Evolutionary conservation across 257 asterid genomes (phyloP).

Genomic region (Solanum chilense): DNA sequence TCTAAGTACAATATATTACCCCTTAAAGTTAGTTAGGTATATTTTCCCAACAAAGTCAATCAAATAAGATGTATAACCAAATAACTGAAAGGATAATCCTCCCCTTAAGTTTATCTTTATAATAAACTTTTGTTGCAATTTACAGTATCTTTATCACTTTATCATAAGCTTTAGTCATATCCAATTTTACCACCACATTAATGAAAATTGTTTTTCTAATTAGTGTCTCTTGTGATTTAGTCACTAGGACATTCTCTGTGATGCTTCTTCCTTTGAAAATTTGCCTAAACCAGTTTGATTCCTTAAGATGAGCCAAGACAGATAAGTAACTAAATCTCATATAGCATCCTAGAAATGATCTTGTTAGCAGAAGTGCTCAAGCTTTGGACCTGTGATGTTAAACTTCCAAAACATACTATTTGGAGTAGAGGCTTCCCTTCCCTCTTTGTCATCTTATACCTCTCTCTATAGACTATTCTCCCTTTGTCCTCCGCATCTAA

Average conservation of each 20-base stretch:
- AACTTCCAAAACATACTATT: neutral
- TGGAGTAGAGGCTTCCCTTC: slow-evolving; percentile 28
- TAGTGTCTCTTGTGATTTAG: neutral
- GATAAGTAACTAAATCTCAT: neutral
- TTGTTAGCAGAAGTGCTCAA: neutral
- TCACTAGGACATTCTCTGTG: too few relatives aligned
- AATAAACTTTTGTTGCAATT: neutral
- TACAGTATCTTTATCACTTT: neutral
- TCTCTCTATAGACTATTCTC: too few relatives aligned
- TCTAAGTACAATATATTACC: neutral
- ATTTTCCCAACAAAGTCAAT: neutral
- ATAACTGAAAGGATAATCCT: neutral
- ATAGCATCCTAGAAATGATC: neutral
- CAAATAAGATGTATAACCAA: neutral
- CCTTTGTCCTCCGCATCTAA: too few relatives aligned
- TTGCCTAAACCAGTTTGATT: too few relatives aligned
- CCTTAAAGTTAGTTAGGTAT: neutral
- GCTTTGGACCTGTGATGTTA: neutral
- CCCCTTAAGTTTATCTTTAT: too few relatives aligned
- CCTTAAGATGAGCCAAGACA: neutral
- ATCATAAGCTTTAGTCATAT: neutral
- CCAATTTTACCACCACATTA: neutral
- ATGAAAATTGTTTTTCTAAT: too few relatives aligned
- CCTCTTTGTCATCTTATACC: too few relatives aligned
- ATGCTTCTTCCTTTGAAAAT: too few relatives aligned